phyloP scores from a whole-genome alignment of 192 early-diverging fungal genomes.

The Coemansia sp. region DNA sequence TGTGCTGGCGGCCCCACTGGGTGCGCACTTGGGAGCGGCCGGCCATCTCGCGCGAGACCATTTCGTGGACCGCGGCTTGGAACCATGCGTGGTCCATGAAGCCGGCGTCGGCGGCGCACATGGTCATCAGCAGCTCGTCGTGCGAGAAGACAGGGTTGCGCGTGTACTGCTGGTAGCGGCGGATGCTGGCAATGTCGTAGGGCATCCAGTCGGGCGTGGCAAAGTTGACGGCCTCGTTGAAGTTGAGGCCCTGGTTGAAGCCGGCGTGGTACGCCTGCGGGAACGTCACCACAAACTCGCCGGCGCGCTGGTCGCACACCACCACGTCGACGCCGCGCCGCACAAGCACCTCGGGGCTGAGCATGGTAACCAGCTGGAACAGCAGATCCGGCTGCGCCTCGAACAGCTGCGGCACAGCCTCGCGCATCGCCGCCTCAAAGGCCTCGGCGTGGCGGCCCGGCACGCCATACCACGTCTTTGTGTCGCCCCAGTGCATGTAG shows the following conservation, averaged over 20 bases:
- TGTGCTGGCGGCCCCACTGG: conserved; percentile 11
- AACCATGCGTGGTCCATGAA: conserved; percentile 35
- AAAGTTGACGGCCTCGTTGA: conserved; percentile 97
- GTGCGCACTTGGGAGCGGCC: conserved; percentile 50
- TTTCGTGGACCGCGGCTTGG: conserved; percentile 50
- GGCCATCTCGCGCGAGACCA: conserved; percentile 58
- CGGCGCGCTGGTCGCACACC: conserved; percentile 83
- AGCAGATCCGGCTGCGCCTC: conserved; percentile 87
- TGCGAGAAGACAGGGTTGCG: conserved; percentile 92
- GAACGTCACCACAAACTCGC: conserved; percentile 93
- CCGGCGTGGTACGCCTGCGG: conserved; percentile 94
- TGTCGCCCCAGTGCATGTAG: conserved; percentile 94
- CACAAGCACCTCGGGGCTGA: conserved; percentile 73
- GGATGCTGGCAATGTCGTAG: conserved; percentile 74
- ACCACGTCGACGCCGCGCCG: conserved; percentile 74
- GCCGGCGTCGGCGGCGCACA: conserved; percentile 40
- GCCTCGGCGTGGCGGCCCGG: conserved; percentile 73
- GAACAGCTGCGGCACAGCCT: conserved; percentile 84
- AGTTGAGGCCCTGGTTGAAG: conserved; percentile 98
- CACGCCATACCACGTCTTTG: conserved; percentile 98
- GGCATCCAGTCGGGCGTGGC: conserved; percentile 90
- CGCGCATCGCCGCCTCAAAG: conserved; percentile 84
- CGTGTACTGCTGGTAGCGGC: conserved; percentile 75
- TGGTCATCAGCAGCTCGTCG: conserved; percentile 82
- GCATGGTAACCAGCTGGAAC: conserved; percentile 92